Percentiles rank a stretch among this genome's conserved stretches.
Evolutionary conservation across 2,329 filamentous ascomycete species (phyloP).

Genomic region (Penicillium sp.): DNA sequence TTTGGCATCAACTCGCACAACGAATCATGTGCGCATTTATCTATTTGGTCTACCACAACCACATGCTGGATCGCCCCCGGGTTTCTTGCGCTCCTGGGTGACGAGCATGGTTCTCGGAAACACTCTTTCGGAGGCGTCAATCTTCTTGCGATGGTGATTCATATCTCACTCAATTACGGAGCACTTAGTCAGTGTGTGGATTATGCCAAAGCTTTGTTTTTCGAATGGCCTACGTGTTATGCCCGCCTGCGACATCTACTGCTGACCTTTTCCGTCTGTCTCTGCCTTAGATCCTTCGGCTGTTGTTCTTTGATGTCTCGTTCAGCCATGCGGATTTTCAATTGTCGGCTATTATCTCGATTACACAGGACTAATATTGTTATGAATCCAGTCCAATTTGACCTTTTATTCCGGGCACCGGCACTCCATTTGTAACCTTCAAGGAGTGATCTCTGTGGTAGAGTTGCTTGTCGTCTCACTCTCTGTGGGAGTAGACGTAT

Average conservation of each 20-base stretch:
- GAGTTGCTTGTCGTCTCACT: no score
- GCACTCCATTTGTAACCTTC: neutral
- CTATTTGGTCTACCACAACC: slow-evolving; percentile 17
- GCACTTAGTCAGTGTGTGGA: slow-evolving; percentile 15
- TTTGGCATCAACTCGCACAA: slow-evolving; percentile 10
- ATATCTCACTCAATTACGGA: slow-evolving; percentile 17
- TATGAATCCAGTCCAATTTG: slow-evolving; percentile 12
- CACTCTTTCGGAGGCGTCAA: slow-evolving; percentile 5
- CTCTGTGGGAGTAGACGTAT: slow-evolving; percentile 5
- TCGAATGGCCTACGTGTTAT: slow-evolving; percentile 10
- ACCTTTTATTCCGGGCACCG: slow-evolving; percentile 1
- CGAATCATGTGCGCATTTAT: slow-evolving; percentile 11
- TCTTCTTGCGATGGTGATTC: slow-evolving; percentile 19
- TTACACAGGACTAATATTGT: slow-evolving; percentile 8
- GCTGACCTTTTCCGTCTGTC: slow-evolving; percentile 5
- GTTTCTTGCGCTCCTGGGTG: slow-evolving; percentile 4
- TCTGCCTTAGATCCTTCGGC: slow-evolving; percentile 1
- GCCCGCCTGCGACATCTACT: slow-evolving; percentile 7
- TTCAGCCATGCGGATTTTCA: slow-evolving; percentile 1
- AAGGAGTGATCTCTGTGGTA: neutral
- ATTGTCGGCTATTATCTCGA: slow-evolving; percentile 7
- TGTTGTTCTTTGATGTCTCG: slow-evolving; percentile 5
- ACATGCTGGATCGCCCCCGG: neutral
- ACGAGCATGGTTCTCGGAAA: slow-evolving; percentile 8
- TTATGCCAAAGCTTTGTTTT: slow-evolving; percentile 19